phyloP scores from a whole-genome alignment of 2,329 filamentous ascomycete species.

The Aspergillus eucalypticola region DNA sequence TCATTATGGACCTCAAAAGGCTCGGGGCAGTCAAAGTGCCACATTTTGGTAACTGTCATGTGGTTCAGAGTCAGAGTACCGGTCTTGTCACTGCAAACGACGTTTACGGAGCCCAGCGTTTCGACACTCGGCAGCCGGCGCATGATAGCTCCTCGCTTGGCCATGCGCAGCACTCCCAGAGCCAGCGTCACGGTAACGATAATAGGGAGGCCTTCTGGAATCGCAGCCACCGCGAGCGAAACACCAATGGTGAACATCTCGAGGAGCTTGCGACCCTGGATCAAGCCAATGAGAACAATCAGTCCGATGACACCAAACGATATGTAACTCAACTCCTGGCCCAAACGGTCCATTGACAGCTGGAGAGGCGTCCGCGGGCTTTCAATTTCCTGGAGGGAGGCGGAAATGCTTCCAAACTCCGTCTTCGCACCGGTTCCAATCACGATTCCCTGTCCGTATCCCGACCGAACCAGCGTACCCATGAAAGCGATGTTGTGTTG shows the following conservation, averaged over 20 bases:
- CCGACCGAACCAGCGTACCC: slow-evolving; percentile 93
- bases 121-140: slow-evolving; percentile 95
- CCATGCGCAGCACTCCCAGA: slow-evolving; percentile 94
- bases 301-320: slow-evolving; percentile 93
- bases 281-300: slow-evolving; percentile 85
- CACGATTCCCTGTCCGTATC: slow-evolving; percentile 94
- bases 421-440: slow-evolving; percentile 92
- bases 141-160: slow-evolving; percentile 90
- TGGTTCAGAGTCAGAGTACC: slow-evolving; percentile 96
- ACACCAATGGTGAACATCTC: slow-evolving; percentile 98
- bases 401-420: slow-evolving; percentile 94
- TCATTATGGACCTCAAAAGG: slow-evolving; percentile 61
- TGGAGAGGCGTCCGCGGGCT: slow-evolving; percentile 92
- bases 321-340: slow-evolving; percentile 93
- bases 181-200: slow-evolving; percentile 97
- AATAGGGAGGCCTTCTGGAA: slow-evolving; percentile 93
- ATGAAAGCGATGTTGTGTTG: slow-evolving; percentile 95
- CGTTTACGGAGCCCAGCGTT: slow-evolving; percentile 96
- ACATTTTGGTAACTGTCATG: slow-evolving; percentile 96
- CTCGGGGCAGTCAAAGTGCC: slow-evolving; percentile 74
- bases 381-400: slow-evolving; percentile 91
- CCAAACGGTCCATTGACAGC: slow-evolving; percentile 94
- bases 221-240: slow-evolving; percentile 91
- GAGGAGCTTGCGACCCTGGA: slow-evolving; percentile 84
- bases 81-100: slow-evolving; percentile 99